A percentile compares a stretch with the other conserved stretches of the same genome.
These are phyloP conservation scores for Cucurbitaria berberidis DNA, from an alignment of 2,329 filamentous ascomycete genomes.

Conservation along the genomic window DNA sequence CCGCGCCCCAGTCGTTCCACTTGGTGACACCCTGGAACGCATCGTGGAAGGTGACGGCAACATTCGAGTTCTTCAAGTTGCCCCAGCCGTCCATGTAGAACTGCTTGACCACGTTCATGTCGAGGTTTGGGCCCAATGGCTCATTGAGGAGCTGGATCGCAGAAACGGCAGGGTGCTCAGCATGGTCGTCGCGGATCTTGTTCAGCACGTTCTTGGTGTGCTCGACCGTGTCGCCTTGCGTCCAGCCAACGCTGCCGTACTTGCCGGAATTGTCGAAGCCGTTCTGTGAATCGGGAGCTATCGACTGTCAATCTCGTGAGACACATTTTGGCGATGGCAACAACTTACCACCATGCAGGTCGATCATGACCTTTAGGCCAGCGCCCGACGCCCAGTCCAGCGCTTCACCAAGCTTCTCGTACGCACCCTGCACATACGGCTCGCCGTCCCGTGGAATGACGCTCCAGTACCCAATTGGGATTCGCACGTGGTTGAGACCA, in stretches of 20 bases:
- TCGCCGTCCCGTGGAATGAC: conserved; percentile 59
- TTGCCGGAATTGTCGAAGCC: conserved; percentile 71
- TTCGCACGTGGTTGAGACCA: conserved; percentile 68
- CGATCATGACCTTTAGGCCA: conserved; percentile 69
- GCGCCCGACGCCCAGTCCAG: conserved; percentile 64
- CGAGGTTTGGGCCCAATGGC: conserved; percentile 51
- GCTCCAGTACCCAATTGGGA: conserved; percentile 72
- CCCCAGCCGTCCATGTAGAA: conserved; percentile 59
- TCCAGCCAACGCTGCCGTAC: conserved; percentile 54
- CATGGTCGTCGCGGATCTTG: conserved; percentile 55
- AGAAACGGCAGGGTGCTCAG: conserved; percentile 53
- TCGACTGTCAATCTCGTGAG: conserved; percentile 2
- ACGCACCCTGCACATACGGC: conserved; percentile 68
- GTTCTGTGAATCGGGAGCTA: conserved; percentile 67
- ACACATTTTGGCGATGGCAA: background rate
- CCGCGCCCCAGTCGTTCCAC: conserved; percentile 54
- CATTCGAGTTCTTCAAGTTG: conserved; percentile 50
- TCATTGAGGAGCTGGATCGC: conserved; percentile 58
- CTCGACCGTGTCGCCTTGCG: conserved; percentile 50
- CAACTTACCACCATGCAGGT: conserved; percentile 68
- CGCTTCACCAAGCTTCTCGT: conserved; percentile 63
- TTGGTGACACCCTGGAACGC: conserved; percentile 53
- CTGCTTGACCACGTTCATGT: conserved; percentile 52
- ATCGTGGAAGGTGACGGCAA: conserved; percentile 56
- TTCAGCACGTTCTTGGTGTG: conserved; percentile 53